Percentiles rank a stretch among this genome's conserved stretches.
These are phyloP conservation scores for Seiridium unicorne DNA, from an alignment of 2,329 filamentous ascomycete genomes.

Conservation along the genomic window DNA sequence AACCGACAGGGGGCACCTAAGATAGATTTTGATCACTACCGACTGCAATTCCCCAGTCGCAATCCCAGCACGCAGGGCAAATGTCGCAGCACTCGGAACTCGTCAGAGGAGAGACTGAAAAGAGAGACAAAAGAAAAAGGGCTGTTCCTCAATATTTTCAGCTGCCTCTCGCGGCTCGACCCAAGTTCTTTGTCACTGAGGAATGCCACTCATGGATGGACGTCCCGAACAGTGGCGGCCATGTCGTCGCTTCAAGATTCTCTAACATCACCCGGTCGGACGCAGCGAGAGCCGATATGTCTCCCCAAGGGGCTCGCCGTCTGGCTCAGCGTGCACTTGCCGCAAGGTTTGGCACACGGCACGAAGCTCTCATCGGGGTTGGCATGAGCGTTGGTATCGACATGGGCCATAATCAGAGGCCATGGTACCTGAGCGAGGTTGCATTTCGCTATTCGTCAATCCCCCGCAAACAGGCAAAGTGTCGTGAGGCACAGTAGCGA, in stretches of 20 bases:
- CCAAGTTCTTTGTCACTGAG: neutral
- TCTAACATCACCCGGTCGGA: neutral
- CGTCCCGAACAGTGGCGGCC: too few relatives aligned
- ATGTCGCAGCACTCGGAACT: conserved; percentile 2
- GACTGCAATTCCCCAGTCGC: neutral
- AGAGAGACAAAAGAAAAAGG: neutral
- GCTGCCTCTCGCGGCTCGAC: neutral
- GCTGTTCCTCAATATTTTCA: neutral
- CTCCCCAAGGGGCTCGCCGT: too few relatives aligned
- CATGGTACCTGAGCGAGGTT: neutral
- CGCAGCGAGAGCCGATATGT: neutral
- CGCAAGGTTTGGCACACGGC: neutral
- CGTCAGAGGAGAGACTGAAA: neutral
- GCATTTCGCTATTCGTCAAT: neutral
- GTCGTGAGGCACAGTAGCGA: conserved; percentile 3
- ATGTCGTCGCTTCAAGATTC: neutral
- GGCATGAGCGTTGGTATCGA: neutral
- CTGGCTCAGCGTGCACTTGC: neutral
- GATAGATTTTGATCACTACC: neutral
- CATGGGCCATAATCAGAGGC: neutral
- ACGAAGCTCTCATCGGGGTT: neutral
- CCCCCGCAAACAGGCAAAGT: conserved; percentile 3
- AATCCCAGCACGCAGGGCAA: neutral
- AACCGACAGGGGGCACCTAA: neutral
- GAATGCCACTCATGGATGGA: too few relatives aligned